Evolutionary conservation across 2,329 filamentous ascomycete species (phyloP), one percentile per base, ranked within the genome.

Genomic region (Fusarium sp.): DNA sequence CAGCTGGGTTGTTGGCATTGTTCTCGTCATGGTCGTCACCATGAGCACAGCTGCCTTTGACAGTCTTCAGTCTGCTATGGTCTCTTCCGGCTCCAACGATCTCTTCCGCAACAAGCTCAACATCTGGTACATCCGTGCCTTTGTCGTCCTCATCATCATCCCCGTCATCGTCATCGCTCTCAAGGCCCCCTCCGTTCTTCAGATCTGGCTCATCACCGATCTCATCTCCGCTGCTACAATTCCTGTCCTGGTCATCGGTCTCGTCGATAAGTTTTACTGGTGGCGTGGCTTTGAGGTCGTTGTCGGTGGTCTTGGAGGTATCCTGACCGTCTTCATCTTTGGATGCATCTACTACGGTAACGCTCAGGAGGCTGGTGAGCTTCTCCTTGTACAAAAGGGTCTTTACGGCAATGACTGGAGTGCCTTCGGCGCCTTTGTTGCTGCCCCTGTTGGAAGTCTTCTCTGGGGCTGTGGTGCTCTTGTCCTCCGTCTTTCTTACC

Each of bases 261-360:
- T 96, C 12, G 87, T 84, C 38, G 88, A 93, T 54, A 83, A 82
- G 47, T 92, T 92, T 80, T 93, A 92, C 82, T 94, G 89, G 85
- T 94, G 93, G 90, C 89, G 90, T 46, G 93, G 93, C 20, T 93
- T 94, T 76, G 93, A 96, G 81, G 92, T 95, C 33, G 89, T 96
- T 20, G 87, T 92, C 35, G 93, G 93, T 61, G 92, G 93, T 0
- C 85, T 95, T 0, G 93, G 93, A 14, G 93, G 93, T 22, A 89
- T 96, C 58, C 80, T 96, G 27, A 91, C 91, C 15, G 92, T 96
- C 69, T 96, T 95, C 83, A 86, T 95, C 76, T 96, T 95, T 73
- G 93, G 93, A 8, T 85, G 91, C 18, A 88, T 94, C 68, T 96
- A 95, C 84, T 95, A 93, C 78, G 92, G 91, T 50, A 87, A 90